These are phyloP conservation scores for Cochlearia excelsa DNA, from an alignment of 345 rosid genomes.

Conservation along the genomic window DNA sequence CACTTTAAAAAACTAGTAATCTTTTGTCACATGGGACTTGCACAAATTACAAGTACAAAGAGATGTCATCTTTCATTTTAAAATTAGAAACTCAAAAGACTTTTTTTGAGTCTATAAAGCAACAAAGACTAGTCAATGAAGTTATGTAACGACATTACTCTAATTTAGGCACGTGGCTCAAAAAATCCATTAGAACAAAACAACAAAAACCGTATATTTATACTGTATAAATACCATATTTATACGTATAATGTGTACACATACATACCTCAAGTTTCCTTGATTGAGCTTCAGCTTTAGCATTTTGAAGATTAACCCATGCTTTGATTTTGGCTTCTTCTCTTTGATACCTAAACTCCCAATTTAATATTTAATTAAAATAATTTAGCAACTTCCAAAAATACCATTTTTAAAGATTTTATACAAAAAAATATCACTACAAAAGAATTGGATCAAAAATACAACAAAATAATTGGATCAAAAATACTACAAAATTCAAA, in stretches of 20 bases:
- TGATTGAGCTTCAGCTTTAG: slow-evolving; percentile 97
- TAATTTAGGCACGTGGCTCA: slow-evolving; percentile 52
- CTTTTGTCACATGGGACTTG: slow-evolving; percentile 32
- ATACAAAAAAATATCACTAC: too few relatives aligned
- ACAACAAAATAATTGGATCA: too few relatives aligned
- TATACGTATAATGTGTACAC: background rate
- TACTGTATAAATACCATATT: background rate
- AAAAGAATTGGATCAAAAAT: too few relatives aligned
- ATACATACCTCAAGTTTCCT: slow-evolving; percentile 68
- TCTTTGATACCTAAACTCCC: slow-evolving; percentile 63
- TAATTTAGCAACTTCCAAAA: too few relatives aligned
- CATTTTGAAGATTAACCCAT: slow-evolving; percentile 88
- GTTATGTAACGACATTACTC: slow-evolving; percentile 20
- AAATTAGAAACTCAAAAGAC: slow-evolving; percentile 39
- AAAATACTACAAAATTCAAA: too few relatives aligned
- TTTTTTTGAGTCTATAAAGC: slow-evolving; percentile 26
- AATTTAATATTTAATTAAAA: too few relatives aligned
- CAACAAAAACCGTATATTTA: slow-evolving; percentile 10
- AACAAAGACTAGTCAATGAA: slow-evolving; percentile 58
- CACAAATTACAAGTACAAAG: slow-evolving; percentile 36
- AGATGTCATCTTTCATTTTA: slow-evolving; percentile 22
- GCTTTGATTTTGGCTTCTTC: slow-evolving; percentile 95
- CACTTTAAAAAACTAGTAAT: background rate
- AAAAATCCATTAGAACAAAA: slow-evolving; percentile 34
- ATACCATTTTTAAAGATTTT: too few relatives aligned